These are phyloP conservation scores for Tolypocladium pustulatum DNA, from an alignment of 2,329 filamentous ascomycete species.

Conservation along the genomic window DNA sequence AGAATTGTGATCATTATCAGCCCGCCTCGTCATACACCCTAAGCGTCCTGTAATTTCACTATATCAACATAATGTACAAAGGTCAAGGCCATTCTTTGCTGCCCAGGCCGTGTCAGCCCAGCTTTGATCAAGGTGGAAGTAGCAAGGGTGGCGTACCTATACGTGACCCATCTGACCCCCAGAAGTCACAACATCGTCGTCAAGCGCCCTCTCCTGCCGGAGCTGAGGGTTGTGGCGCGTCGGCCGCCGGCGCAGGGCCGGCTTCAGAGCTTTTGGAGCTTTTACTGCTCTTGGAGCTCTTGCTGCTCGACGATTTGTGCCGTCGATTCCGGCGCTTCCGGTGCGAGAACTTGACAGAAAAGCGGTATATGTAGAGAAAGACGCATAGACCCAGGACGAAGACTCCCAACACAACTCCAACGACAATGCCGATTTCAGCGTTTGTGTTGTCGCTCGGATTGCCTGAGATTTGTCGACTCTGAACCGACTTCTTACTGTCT, in stretches of 20 bases:
- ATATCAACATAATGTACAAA: neutral
- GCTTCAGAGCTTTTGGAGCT: conserved; percentile 12
- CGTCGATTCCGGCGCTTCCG: conserved; percentile 13
- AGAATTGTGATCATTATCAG: neutral
- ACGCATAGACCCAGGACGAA: conserved; percentile 25
- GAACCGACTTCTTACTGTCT: neutral
- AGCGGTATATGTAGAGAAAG: conserved; percentile 30
- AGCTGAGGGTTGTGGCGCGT: conserved; percentile 5
- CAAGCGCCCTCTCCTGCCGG: neutral
- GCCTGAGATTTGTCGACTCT: conserved; percentile 15
- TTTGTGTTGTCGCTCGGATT: conserved; percentile 22
- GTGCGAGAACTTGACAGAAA: conserved; percentile 22
- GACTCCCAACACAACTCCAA: conserved; percentile 28
- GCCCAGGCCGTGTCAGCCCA: neutral
- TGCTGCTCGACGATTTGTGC: conserved; percentile 20
- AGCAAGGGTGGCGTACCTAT: neutral
- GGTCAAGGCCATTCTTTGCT: neutral
- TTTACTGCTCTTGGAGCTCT: conserved; percentile 18
- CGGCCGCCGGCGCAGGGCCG: conserved; percentile 1
- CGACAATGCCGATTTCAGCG: conserved; percentile 30
- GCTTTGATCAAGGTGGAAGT: neutral
- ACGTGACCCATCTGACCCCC: neutral
- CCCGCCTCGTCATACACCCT: neutral
- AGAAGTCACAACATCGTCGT: neutral
- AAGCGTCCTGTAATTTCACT: neutral